A percentile compares a stretch with the other conserved stretches of the same genome.
Evolutionary conservation across 202 grass and related monocot genomes (phyloP).

Genomic region (Zizania palustris): DNA sequence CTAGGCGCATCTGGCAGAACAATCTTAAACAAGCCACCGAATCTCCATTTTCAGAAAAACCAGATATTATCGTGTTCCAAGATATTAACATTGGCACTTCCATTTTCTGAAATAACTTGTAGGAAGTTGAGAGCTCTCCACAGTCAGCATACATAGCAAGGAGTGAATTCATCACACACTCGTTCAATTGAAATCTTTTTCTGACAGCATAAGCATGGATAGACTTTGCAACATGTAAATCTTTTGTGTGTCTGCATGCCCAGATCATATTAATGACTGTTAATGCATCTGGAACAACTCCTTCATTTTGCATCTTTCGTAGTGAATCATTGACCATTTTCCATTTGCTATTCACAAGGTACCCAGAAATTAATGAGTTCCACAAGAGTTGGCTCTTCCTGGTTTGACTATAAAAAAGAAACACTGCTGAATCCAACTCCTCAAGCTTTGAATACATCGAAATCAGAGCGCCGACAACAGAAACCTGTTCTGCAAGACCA

Average conservation of each 20-base stretch:
- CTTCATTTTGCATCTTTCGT: constrained; percentile 49
- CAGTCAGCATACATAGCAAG: constrained; percentile 61
- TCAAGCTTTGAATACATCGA: constrained; percentile 70
- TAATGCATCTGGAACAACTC: constrained; percentile 48
- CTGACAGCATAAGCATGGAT: constrained; percentile 64
- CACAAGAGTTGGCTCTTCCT: constrained; percentile 54
- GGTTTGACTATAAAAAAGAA: constrained; percentile 39
- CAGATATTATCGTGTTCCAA: constrained; percentile 80
- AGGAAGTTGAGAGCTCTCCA: constrained; percentile 46
- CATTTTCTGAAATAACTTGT: constrained; percentile 56
- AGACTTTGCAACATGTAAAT: constrained; percentile 53
- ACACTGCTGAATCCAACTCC: constrained; percentile 47
- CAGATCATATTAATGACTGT: constrained; percentile 60
- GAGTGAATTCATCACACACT: constrained; percentile 56
- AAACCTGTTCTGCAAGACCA: constrained; percentile 52
- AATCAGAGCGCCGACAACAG: constrained; percentile 63
- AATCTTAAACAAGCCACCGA: constrained; percentile 46
- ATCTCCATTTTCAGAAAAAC: constrained; percentile 52
- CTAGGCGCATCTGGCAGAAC: constrained; percentile 55
- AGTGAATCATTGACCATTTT: constrained; percentile 40
- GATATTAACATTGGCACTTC: constrained; percentile 48
- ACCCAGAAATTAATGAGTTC: constrained; percentile 76
- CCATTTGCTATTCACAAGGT: constrained; percentile 54
- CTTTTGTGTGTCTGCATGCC: constrained; percentile 44
- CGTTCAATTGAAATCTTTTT: constrained; percentile 50